Conservation (phyloP, 2,329 filamentous ascomycete genomes). For the Albifimbria verrucaria region DNA sequence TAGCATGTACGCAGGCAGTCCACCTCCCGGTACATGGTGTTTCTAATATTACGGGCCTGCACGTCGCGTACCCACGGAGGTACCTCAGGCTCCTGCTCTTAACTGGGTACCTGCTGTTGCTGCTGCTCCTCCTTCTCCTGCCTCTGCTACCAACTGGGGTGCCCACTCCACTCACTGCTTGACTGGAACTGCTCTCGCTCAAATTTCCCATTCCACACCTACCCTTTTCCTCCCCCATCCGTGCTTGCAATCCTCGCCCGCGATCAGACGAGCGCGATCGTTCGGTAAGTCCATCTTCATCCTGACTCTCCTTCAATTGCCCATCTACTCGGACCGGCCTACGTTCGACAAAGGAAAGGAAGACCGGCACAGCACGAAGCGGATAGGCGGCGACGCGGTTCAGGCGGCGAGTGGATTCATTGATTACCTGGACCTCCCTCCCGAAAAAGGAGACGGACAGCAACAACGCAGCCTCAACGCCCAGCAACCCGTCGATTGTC, state of each 20-base stretch:
- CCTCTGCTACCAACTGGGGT: not conserved
- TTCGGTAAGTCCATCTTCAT: conserved; percentile 8
- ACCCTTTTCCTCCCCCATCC: conserved; percentile 13
- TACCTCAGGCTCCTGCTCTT: not conserved
- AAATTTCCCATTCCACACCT: conserved; percentile 2
- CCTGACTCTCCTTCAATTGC: not conserved
- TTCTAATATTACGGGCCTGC: too few species aligned
- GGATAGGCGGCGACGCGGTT: not conserved
- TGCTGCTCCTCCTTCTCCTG: not conserved
- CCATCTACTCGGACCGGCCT: conserved; percentile 9
- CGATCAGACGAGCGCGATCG: conserved; percentile 15
- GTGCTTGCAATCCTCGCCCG: conserved; percentile 17
- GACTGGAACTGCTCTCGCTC: not conserved
- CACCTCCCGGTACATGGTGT: too few species aligned
- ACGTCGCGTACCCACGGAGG: too few species aligned
- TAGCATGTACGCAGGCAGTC: too few species aligned
- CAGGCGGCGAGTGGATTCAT: not conserved
- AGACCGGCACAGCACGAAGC: not conserved
- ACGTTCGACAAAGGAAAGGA: not conserved
- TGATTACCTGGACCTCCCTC: not conserved
- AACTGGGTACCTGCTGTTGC: not conserved
- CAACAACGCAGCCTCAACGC: not conserved
- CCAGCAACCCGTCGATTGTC: not conserved
- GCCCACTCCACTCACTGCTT: too few species aligned
- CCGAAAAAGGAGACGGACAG: not conserved